phyloP scores from a whole-genome alignment of 164 flowering plant species.

The Malania oleifera region DNA sequence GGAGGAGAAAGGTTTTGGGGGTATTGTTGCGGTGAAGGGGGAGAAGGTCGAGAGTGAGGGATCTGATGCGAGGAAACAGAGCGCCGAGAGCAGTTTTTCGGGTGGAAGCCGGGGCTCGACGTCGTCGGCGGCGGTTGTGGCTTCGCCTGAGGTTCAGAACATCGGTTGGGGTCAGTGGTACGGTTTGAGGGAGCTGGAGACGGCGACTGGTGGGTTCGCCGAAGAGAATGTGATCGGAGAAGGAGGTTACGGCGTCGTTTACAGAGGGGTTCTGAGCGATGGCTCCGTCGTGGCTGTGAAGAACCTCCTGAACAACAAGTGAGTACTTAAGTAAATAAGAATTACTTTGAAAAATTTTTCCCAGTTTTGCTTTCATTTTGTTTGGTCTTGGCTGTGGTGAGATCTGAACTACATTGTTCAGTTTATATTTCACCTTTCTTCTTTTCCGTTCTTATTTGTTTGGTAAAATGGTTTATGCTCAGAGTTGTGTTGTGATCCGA shows the following conservation, averaged over 20 bases:
- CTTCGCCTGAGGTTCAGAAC: constrained; percentile 24
- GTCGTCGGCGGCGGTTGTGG: constrained; percentile 19
- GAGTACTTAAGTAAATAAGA: too few relatives aligned
- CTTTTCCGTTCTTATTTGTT: neutral
- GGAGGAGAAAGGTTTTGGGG: constrained; percentile 12
- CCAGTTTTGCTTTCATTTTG: too few relatives aligned
- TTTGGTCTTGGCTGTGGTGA: too few relatives aligned
- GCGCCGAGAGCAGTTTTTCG: constrained; percentile 26
- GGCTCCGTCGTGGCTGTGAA: constrained; percentile 80
- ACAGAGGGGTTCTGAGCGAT: constrained; percentile 58
- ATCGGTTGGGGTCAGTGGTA: constrained; percentile 93
- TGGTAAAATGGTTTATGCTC: too few relatives aligned
- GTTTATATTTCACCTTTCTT: neutral
- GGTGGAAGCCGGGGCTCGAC: constrained; percentile 26
- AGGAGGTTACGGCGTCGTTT: constrained; percentile 91
- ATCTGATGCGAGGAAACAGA: constrained; percentile 13
- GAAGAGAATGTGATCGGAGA: constrained; percentile 80
- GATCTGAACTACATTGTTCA: neutral
- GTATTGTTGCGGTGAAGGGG: neutral
- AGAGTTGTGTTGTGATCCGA: too few relatives aligned
- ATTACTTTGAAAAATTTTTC: too few relatives aligned
- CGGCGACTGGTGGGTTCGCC: constrained; percentile 62
- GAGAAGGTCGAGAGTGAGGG: constrained; percentile 6
- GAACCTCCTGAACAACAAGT: constrained; percentile 81
- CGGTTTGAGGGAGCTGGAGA: constrained; percentile 61